These are phyloP conservation scores for Triticum timopheevii DNA, from an alignment of 176 grass and related monocot genomes.

Conservation along the genomic window DNA sequence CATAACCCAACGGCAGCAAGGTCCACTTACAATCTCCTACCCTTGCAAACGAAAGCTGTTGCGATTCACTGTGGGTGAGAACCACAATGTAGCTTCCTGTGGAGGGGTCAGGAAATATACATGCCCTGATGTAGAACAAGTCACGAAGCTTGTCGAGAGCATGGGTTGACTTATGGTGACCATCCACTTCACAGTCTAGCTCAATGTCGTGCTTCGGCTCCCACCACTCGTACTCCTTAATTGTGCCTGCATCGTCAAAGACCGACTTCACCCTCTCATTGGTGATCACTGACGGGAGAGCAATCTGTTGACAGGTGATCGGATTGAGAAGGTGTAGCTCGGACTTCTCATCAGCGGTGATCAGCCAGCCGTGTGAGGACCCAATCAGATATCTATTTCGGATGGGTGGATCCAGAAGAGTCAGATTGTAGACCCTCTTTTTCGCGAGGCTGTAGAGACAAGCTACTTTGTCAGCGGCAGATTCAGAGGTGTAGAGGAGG, in stretches of 20 bases:
- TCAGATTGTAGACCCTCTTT: neutral
- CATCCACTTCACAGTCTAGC: neutral
- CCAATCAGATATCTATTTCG: neutral
- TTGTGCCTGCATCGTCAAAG: neutral
- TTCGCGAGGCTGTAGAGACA: neutral
- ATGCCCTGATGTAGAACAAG: neutral
- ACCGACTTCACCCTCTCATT: neutral
- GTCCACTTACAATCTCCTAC: neutral
- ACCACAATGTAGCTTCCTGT: neutral
- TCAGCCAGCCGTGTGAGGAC: neutral
- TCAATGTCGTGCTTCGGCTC: neutral
- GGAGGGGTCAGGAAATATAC: neutral
- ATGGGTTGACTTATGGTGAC: too few species aligned
- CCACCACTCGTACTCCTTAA: neutral
- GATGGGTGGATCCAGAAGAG: neutral
- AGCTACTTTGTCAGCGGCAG: neutral
- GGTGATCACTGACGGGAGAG: neutral
- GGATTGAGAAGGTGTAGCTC: neutral
- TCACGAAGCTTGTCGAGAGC: neutral
- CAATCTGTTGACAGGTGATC: neutral
- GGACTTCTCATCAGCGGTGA: neutral
- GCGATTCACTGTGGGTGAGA: neutral
- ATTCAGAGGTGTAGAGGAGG: neutral
- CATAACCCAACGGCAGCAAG: neutral
- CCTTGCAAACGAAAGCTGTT: neutral